Conservation (phyloP, 495 filamentous ascomycete genomes). For the Friedmanniomyces simplex region DNA sequence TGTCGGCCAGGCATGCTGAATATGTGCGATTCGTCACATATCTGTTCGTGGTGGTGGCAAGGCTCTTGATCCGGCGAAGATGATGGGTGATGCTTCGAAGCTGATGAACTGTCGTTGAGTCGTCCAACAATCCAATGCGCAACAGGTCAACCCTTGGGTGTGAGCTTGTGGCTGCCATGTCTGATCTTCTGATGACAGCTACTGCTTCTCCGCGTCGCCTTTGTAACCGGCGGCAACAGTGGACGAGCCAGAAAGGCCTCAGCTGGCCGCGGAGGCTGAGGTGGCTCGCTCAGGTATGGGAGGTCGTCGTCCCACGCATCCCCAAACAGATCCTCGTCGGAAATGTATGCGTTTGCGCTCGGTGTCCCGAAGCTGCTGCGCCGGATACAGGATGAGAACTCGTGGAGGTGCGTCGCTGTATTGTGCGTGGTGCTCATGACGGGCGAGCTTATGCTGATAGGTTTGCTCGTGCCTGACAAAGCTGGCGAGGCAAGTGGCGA, state of each 20-base stretch:
- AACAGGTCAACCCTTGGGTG: not conserved
- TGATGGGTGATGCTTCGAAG: too few relatives aligned
- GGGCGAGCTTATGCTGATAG: not conserved
- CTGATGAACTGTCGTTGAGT: too few relatives aligned
- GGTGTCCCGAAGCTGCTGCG: not conserved
- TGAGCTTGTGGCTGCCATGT: not conserved
- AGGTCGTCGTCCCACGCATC: slow-evolving; percentile 25
- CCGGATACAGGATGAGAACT: slow-evolving; percentile 1
- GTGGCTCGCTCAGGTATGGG: slow-evolving; percentile 28
- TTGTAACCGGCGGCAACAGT: slow-evolving; percentile 27
- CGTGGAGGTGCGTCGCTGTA: not conserved
- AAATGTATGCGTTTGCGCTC: slow-evolving; percentile 28
- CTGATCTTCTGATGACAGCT: slow-evolving; percentile 19
- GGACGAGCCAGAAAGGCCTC: slow-evolving; percentile 22
- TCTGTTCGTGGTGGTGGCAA: not conserved
- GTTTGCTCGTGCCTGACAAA: not conserved
- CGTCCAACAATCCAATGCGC: too few relatives aligned
- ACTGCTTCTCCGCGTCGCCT: slow-evolving; percentile 26
- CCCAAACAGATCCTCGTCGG: slow-evolving; percentile 32
- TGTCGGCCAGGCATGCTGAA: not conserved
- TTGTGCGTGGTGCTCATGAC: not conserved
- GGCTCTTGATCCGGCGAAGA: too few relatives aligned
- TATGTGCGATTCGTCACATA: not conserved
- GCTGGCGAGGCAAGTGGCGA: not conserved
- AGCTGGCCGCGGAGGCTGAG: slow-evolving; percentile 27